phyloP scores from a whole-genome alignment of 106 monocot genomes.

The Amphibolis antarctica region DNA sequence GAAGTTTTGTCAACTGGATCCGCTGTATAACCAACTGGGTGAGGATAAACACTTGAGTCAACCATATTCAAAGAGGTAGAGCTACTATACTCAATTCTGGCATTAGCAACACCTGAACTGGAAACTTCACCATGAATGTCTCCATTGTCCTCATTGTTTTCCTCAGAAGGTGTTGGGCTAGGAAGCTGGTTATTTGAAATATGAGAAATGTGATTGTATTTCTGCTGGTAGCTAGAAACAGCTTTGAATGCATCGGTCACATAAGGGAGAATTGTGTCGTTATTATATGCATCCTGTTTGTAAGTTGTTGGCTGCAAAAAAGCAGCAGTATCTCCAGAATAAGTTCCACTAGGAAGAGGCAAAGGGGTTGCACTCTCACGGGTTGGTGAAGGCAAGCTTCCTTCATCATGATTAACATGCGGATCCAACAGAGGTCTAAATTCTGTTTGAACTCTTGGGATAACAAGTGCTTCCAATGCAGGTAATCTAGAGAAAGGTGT shows the following conservation, averaged over 20 bases:
- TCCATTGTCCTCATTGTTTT: constrained; percentile 26
- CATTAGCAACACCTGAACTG: constrained; percentile 21
- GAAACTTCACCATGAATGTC: constrained; percentile 61
- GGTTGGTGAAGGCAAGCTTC: constrained; percentile 87
- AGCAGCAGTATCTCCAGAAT: constrained; percentile 12
- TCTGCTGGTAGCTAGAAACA: constrained; percentile 80
- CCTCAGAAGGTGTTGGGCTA: constrained; percentile 96
- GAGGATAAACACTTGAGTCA: constrained; percentile 4
- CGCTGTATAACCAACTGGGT: constrained; percentile 7
- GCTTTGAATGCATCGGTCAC: constrained; percentile 63
- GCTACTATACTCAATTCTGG: background rate
- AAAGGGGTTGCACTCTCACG: constrained; percentile 31
- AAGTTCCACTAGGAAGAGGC: constrained; percentile 22
- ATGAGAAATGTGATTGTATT: constrained; percentile 35
- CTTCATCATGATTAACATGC: constrained; percentile 81
- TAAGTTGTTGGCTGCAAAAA: constrained; percentile 5
- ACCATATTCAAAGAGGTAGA: constrained; percentile 5
- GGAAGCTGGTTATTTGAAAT: constrained; percentile 44
- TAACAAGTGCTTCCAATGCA: constrained; percentile 26
- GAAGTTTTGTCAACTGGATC: constrained; percentile 25
- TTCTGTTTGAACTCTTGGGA: constrained; percentile 21
- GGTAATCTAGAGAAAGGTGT: constrained; percentile 23
- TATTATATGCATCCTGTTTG: constrained; percentile 6
- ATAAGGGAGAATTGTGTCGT: constrained; percentile 25
- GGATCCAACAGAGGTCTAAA: constrained; percentile 67